phyloP scores from a whole-genome alignment of 345 rosid genomes.

The Sisymbrium irio region DNA sequence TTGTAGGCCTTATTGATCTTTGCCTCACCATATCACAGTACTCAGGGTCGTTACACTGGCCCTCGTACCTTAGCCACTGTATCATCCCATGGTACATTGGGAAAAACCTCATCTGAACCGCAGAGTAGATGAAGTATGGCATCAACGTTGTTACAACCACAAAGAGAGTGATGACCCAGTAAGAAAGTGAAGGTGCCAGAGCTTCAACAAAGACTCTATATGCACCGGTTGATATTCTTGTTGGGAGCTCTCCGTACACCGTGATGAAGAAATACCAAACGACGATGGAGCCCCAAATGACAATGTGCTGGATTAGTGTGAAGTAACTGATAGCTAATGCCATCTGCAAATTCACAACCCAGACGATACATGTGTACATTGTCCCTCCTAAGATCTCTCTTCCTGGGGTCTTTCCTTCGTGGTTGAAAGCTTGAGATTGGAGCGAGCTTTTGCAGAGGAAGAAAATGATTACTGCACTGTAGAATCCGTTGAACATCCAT shows the following conservation, averaged over 20 bases:
- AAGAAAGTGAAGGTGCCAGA: constrained; percentile 73
- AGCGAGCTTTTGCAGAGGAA: constrained; percentile 61
- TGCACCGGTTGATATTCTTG: constrained; percentile 44
- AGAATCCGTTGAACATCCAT: constrained; percentile 82
- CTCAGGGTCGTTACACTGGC: constrained; percentile 60
- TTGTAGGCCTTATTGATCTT: constrained; percentile 62
- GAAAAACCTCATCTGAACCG: constrained; percentile 72
- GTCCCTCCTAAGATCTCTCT: constrained; percentile 64
- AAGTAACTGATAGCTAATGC: constrained; percentile 70
- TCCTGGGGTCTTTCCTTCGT: constrained; percentile 60
- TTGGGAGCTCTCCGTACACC: constrained; percentile 51
- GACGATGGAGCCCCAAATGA: constrained; percentile 68
- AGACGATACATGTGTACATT: constrained; percentile 79
- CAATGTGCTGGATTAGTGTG: constrained; percentile 67
- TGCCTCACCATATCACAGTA: constrained; percentile 77
- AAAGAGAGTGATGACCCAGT: constrained; percentile 64
- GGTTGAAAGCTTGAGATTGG: constrained; percentile 64
- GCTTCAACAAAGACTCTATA: constrained; percentile 73
- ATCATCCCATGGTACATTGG: constrained; percentile 93
- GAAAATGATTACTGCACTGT: constrained; percentile 60
- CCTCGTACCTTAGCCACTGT: constrained; percentile 80
- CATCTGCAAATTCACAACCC: constrained; percentile 89
- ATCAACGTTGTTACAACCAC: constrained; percentile 47
- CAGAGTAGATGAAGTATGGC: constrained; percentile 67
- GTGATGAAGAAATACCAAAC: constrained; percentile 74